Base-by-base conservation (phyloP, 2,329 filamentous ascomycete species). In the Grosmannia serpens region DNA sequence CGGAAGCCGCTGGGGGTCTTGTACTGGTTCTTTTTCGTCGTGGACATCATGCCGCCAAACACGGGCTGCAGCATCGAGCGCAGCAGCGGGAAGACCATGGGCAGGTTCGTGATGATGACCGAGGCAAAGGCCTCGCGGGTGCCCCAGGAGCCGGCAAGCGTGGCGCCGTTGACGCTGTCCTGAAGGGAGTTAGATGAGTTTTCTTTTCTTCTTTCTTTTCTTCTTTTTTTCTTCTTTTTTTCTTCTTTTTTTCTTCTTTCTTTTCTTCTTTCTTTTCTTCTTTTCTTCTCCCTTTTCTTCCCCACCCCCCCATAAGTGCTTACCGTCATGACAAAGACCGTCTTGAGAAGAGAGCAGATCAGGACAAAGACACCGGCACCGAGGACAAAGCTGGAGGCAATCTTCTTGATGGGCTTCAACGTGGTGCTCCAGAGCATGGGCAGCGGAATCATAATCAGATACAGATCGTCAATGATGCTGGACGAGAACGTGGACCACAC, bases 381-480 rank as follows among this genome's bases (percentile, higher is more conserved):
- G 10, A 73, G 68, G 1, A 72, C 62, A 38, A 72, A 49, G 22
- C 64, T 69, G 52, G 70, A 67, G 13, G 65, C 69, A 13, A 70
- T 63, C 56, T 72, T 73, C 64, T 71, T 71, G 11, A 66, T 38
- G 0, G 68, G 65, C 58, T 64, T 68, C 26, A 70, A 64, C 15
- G 61, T 66, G 13, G 67, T 68, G 29, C 63, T 62, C 68, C 69
- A 70, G 44, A 67, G 68, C 65, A 80, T 74, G 3, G 77, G 77
- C 2, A 78, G 67, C 0, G 78, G 78, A 55, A 81, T 81, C 20
- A 73, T 71, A 62, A 82, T 75, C n/a, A 82, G 70, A 62, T 81
- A 82, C 2, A 80, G 49, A 62, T 82, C 79, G 24, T 77, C 80
- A 11, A 70, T 63, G 11, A 80, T 71, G 63, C 79, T 81, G 56